Evolutionary conservation across 176 grass and related monocot species (phyloP), one percentile per base, ranked within the genome.

Genomic region (Metroxylon sagu): DNA sequence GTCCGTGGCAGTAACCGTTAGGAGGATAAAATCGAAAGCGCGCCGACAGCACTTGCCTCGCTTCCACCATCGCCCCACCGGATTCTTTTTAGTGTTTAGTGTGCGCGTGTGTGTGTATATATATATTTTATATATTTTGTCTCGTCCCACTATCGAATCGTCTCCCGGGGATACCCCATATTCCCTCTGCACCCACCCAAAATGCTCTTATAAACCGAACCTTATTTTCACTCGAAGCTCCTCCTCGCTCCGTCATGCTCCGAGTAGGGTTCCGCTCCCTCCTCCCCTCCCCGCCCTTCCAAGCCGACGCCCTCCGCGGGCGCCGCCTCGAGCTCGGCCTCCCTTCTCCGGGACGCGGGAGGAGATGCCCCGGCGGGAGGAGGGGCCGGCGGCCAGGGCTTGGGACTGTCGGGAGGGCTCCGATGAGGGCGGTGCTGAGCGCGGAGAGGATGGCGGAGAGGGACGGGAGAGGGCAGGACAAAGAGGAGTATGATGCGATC

Each of bases 401-500:
- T 35, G 12, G 65, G 52, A 68, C 18, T 4, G 10, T 5, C 1
- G 6, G 65, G 1, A 16, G 12, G 52, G 1, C 4, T 52, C 62
- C 85, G 8, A 28, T 49, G 35, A 43, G 35, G 48, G 77, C 68
- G 14, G 56, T 78, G 39, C 50, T 85, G 16, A 73, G 43, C 4
- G 6, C 54, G 52, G 76, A 78, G 60, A 64, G 35, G 25, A 8
- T 12, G 50, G 25, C 0, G 1, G 79, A 7, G 25, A 59, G 39
- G 7, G 50, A 14, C 2, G 16, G 1, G 65, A 70, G 19, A n/a
- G 69, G 43, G 5, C 19, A 26, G 0, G 86, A 39, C 0, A 69
- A 27, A 49, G 58, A n/a, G 0, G 5, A 62, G 6, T 90, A 96
- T 25, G 87, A 96, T 31, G 83, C 91, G 14, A 85, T 96, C 14